These are phyloP conservation scores for Annulohypoxylon stygium DNA, from an alignment of 495 filamentous ascomycete species.

Conservation along the genomic window DNA sequence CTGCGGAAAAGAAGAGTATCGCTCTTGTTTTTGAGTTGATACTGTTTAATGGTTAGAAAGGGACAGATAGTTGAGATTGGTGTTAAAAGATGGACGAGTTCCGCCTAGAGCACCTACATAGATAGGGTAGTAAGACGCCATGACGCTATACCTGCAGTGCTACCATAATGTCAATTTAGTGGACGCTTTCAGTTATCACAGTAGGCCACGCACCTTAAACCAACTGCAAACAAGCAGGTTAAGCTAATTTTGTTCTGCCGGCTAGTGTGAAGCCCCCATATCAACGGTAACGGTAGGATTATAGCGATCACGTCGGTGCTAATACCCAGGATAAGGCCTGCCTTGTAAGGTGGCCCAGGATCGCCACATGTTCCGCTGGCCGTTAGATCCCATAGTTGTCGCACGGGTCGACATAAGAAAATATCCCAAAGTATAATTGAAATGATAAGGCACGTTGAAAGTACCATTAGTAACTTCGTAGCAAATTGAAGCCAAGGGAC, in stretches of 20 bases:
- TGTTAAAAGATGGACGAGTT: background rate
- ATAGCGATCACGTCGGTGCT: too few species aligned
- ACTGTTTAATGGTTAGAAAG: background rate
- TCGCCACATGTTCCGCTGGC: too few species aligned
- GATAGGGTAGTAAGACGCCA: background rate
- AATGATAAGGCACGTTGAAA: too few species aligned
- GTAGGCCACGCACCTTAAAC: background rate
- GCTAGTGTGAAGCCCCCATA: background rate
- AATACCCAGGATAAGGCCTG: too few species aligned
- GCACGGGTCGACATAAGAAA: too few species aligned
- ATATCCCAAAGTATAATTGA: too few species aligned
- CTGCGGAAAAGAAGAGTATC: background rate
- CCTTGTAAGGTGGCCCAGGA: too few species aligned
- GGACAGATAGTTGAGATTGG: background rate
- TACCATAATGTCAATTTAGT: background rate
- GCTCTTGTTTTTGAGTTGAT: background rate
- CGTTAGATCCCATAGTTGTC: too few species aligned
- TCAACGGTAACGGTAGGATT: too few species aligned
- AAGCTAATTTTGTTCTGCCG: background rate
- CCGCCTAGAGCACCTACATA: background rate
- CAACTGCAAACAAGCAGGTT: background rate
- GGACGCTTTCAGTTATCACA: background rate
- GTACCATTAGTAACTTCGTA: too few species aligned
- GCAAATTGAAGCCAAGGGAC: too few species aligned
- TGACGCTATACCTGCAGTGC: background rate